These are phyloP conservation scores for Dryas octopetala DNA, from an alignment of 306 rosid genomes.

Conservation along the genomic window DNA sequence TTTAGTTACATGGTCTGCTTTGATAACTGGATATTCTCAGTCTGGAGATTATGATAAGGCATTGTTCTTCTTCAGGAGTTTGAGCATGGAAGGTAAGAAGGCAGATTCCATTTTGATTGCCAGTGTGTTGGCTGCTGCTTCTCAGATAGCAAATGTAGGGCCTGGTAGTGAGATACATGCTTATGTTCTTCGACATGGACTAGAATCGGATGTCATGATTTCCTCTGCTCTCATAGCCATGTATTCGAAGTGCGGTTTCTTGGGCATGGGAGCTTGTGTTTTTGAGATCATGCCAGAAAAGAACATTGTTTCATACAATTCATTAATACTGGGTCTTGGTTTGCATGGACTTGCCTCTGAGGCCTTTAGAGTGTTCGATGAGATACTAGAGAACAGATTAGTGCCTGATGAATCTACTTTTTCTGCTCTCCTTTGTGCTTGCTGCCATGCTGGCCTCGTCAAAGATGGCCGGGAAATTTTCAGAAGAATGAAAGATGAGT, in stretches of 20 bases:
- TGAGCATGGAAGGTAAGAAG: conserved; percentile 51
- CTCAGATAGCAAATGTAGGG: conserved; percentile 52
- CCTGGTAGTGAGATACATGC: conserved; percentile 72
- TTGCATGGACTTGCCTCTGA: conserved; percentile 70
- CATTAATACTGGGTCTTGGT: conserved; percentile 71
- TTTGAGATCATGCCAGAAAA: conserved; percentile 53
- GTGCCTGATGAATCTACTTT: conserved; percentile 77
- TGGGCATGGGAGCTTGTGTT: conserved; percentile 55
- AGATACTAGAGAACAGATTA: conserved; percentile 47
- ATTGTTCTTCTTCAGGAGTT: conserved; percentile 51
- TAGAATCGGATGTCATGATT: conserved; percentile 67
- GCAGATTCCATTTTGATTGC: conserved; percentile 70
- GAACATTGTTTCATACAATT: conserved; percentile 68
- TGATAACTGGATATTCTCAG: conserved; percentile 71
- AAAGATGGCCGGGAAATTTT: conserved; percentile 64
- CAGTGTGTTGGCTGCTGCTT: conserved; percentile 66
- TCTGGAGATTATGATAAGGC: conserved; percentile 57
- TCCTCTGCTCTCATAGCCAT: conserved; percentile 74
- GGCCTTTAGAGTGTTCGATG: conserved; percentile 58
- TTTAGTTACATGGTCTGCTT: conserved; percentile 85
- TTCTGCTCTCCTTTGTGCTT: conserved; percentile 79
- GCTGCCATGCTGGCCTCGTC: conserved; percentile 82
- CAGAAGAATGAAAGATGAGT: conserved; percentile 61
- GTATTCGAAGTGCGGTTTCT: conserved; percentile 79
- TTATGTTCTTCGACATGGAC: conserved; percentile 65